Conservation (phyloP, 2,329 filamentous ascomycete genomes). For the Epichloe amarillans region DNA sequence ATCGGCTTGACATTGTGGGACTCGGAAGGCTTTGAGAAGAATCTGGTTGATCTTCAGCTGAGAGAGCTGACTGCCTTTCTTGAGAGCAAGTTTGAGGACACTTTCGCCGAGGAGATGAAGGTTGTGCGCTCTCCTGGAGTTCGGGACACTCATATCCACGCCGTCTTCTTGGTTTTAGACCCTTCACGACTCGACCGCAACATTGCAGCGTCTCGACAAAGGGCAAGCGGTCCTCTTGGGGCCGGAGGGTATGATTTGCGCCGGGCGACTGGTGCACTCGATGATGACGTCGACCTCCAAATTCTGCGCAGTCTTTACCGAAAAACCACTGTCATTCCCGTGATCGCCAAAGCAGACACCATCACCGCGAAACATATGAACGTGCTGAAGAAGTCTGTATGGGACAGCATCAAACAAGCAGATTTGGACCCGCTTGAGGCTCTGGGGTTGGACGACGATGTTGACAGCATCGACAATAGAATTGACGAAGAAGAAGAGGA, state of each 20-base stretch:
- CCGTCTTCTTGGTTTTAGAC: conserved; percentile 84
- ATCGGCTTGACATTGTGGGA: conserved; percentile 94
- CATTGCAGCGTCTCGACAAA: conserved; percentile 51
- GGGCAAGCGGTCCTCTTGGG: conserved; percentile 36
- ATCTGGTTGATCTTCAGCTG: conserved; percentile 85
- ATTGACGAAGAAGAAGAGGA: conserved; percentile 41
- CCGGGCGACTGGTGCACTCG: conserved; percentile 53
- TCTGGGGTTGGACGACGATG: conserved; percentile 67
- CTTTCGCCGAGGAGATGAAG: conserved; percentile 94
- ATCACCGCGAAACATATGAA: conserved; percentile 93
- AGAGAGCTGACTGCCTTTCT: conserved; percentile 84
- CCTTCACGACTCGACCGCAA: conserved; percentile 76
- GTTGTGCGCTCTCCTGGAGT: conserved; percentile 84
- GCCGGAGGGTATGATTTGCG: conserved; percentile 25
- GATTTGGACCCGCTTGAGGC: conserved; percentile 81
- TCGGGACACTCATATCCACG: conserved; percentile 94
- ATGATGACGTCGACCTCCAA: conserved; percentile 82
- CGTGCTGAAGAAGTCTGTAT: conserved; percentile 80
- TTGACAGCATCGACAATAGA: conserved; percentile 42
- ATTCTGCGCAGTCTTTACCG: conserved; percentile 77
- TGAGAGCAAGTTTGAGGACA: conserved; percentile 97
- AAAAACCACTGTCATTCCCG: conserved; percentile 89
- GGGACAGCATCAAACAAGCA: conserved; percentile 72
- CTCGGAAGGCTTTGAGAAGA: conserved; percentile 88
- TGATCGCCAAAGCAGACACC: conserved; percentile 94